A percentile compares a stretch with the other conserved stretches of the same genome.
phyloP scores from a whole-genome alignment of 2,329 filamentous ascomycete species.

The Ophiostoma sp. region DNA sequence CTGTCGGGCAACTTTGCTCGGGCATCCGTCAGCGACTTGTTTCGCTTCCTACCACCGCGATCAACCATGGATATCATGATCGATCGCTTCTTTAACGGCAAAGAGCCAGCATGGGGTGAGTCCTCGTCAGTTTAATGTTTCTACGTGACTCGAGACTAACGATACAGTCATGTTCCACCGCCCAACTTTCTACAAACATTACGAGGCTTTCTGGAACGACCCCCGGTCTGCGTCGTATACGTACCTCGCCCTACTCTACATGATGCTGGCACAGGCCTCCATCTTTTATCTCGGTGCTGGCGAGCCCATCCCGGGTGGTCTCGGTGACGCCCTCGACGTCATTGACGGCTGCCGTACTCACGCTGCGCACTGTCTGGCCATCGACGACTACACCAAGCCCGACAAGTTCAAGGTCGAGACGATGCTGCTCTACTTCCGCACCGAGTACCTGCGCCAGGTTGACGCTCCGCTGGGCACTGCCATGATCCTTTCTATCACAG shows the following conservation, averaged over 20 bases:
- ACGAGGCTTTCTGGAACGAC: constrained; percentile 32
- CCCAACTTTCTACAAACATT: constrained; percentile 31
- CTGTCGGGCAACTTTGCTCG: constrained; percentile 27
- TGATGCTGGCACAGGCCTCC: constrained; percentile 32
- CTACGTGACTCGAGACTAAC: not conserved
- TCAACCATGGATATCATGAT: constrained; percentile 29
- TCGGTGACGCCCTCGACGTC: constrained; percentile 27
- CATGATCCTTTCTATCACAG: constrained; percentile 30
- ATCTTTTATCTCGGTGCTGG: constrained; percentile 30
- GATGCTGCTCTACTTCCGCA: constrained; percentile 31
- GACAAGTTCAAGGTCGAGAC: constrained; percentile 32
- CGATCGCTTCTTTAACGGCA: constrained; percentile 30
- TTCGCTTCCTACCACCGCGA: constrained; percentile 28
- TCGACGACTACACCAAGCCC: constrained; percentile 33
- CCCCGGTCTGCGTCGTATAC: constrained; percentile 26
- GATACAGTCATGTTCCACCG: constrained; percentile 33
- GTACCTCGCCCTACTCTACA: constrained; percentile 33
- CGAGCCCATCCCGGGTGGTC: constrained; percentile 27
- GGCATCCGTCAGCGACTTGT: constrained; percentile 24
- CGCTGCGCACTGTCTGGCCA: constrained; percentile 32
- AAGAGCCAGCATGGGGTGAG: constrained; percentile 27
- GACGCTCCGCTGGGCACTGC: constrained; percentile 31
- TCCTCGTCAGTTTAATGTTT: not conserved
- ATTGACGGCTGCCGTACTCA: constrained; percentile 30
- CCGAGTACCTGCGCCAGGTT: constrained; percentile 30